phyloP scores from a whole-genome alignment of 129 eudicot species.

The Logfia minima region DNA sequence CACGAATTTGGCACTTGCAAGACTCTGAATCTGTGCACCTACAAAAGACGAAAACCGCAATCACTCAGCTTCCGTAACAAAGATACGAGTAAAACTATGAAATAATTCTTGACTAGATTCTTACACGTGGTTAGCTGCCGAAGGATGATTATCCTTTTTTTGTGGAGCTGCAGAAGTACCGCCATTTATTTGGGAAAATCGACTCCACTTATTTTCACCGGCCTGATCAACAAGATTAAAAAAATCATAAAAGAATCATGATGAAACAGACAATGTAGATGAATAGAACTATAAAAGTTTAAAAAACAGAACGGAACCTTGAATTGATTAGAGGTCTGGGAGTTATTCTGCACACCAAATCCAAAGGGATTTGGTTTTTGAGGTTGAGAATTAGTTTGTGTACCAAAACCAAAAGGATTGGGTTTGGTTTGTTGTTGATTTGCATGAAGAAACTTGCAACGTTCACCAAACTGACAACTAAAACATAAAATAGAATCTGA shows the following conservation, averaged over 20 bases:
- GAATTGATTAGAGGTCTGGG: constrained; percentile 50
- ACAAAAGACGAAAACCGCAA: constrained; percentile 32
- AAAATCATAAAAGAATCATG: not conserved
- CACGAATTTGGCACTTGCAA: constrained; percentile 64
- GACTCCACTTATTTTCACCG: constrained; percentile 91
- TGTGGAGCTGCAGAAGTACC: constrained; percentile 44
- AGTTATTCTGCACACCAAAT: constrained; percentile 74
- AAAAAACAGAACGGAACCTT: constrained; percentile 50
- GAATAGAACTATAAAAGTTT: constrained; percentile 17
- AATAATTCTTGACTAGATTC: constrained; percentile 27
- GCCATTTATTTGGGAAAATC: constrained; percentile 43
- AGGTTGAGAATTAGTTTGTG: constrained; percentile 57
- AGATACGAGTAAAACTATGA: not conserved
- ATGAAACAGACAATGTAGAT: not conserved
- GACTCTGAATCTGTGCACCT: constrained; percentile 93
- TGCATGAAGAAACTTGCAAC: constrained; percentile 74
- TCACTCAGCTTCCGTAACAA: constrained; percentile 16
- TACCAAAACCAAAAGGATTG: constrained; percentile 74
- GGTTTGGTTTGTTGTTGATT: constrained; percentile 57
- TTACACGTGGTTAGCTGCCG: constrained; percentile 66
- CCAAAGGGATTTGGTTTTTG: constrained; percentile 92
- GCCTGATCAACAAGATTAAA: constrained; percentile 43
- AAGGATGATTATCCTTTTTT: constrained; percentile 53
- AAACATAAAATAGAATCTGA: not conserved
- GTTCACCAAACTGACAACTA: constrained; percentile 90